Evolutionary conservation across 495 filamentous ascomycete species (phyloP), one percentile per base, ranked within the genome.

Genomic region (Penicillium desertorum): DNA sequence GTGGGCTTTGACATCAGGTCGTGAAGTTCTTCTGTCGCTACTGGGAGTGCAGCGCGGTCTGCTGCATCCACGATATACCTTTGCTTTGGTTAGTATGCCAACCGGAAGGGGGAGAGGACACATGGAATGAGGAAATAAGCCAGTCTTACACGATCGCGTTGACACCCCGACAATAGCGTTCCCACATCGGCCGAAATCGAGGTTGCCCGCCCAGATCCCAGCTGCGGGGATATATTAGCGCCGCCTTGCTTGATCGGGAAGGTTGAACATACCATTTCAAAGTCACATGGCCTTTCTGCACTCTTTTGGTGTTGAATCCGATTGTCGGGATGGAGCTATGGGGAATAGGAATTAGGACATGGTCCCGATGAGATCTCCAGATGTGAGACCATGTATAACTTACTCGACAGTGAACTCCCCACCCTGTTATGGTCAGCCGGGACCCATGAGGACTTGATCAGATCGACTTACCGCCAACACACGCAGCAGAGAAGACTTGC

Each of bases 321-420:
- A 98, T 93, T 12, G 94, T 98, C 49, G 94, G 94, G 65, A 98
- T 97, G 50, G 94, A 96, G 77, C 94, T 98, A 76, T 63, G 71
- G 53, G 58, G 67, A 62, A 62, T 74, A 81, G 69, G 29, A 25
- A 39, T 53, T 41, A 43, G 50, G 81, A 76, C 66, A 63, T 64
- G 64, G 27, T 7, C 9, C n/a, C 39, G 10, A 50, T 39, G 27
- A 47, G 42, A 36, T 32, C 32, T 39, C 37, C 37, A 45, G 37
- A 34, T 44, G 27, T 60, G 51, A 54, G 54, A 61, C 62, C 56
- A 29, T 48, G 29, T 43, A 62, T 53, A 55, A 86, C 92, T 81
- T 92, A 98, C 94, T 98, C 94, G 75, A 96, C 86, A 37, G 94
- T 97, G 78, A 98, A 98, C 78, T 98, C 94, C 66, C 92, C 94